Evolutionary conservation across 1,284 basidiomycete species (phyloP).

Genomic region (Farysia itapuensis): DNA sequence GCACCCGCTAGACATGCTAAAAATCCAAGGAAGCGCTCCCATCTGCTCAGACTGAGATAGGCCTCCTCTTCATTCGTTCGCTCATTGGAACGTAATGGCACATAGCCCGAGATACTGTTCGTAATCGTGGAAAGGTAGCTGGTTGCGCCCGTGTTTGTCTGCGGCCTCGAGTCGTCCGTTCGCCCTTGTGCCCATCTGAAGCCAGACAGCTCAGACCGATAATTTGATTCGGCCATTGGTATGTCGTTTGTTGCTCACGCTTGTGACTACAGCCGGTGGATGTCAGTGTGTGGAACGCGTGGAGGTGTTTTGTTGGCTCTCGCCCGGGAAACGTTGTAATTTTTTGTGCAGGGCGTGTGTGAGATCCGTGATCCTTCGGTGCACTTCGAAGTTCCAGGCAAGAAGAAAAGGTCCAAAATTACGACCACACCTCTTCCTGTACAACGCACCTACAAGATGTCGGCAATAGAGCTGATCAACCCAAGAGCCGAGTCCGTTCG

Average conservation of each 20-base stretch:
- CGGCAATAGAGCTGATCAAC: conserved; percentile 59
- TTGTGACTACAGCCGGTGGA: too few relatives aligned
- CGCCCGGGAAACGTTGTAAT: too few relatives aligned
- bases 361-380: too few relatives aligned
- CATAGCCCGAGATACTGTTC: conserved; percentile 72
- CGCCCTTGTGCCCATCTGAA: conserved; percentile 51
- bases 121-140: conserved; percentile 51
- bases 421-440: background rate
- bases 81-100: conserved; percentile 81
- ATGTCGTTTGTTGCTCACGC: too few relatives aligned
- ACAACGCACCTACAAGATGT: conserved; percentile 23
- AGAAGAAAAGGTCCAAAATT: conserved; percentile 24
- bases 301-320: too few relatives aligned
- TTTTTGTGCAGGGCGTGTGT: too few relatives aligned
- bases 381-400: background rate
- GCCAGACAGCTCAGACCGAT: conserved; percentile 45
- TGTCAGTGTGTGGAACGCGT: too few relatives aligned
- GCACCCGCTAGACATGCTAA: conserved; percentile 85
- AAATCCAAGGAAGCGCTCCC: conserved; percentile 77
- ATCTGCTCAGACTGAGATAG: conserved; percentile 64
- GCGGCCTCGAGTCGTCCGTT: conserved; percentile 42
- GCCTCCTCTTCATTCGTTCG: conserved; percentile 93
- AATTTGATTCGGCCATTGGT: conserved; percentile 40
- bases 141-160: conserved; percentile 7
- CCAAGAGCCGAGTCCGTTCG: conserved; percentile 82